phyloP scores from a whole-genome alignment of 2,329 filamentous ascomycete species.

The Exophiala sp. region DNA sequence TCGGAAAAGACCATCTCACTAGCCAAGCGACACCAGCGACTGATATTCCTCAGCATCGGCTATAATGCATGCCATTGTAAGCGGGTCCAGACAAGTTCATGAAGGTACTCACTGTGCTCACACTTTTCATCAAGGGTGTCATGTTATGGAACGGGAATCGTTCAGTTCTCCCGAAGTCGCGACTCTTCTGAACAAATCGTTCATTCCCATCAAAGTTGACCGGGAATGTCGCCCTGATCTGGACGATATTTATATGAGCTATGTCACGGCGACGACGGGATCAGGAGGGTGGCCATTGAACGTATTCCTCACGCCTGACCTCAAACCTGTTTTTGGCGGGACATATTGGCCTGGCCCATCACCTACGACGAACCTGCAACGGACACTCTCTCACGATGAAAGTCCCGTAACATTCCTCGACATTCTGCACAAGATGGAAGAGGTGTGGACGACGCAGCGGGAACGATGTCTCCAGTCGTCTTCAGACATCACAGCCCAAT shows the following conservation, averaged over 20 bases:
- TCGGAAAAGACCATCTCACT: slow-evolving; percentile 68
- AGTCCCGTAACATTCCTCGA: slow-evolving; percentile 73
- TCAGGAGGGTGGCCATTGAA: slow-evolving; percentile 92
- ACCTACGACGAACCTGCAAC: slow-evolving; percentile 47
- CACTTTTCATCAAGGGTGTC: slow-evolving; percentile 56
- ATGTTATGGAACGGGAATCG: slow-evolving; percentile 88
- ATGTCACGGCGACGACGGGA: slow-evolving; percentile 86
- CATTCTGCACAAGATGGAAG: slow-evolving; percentile 70
- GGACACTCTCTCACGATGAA: slow-evolving; percentile 35
- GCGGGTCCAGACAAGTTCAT: slow-evolving; percentile 33
- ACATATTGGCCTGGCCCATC: slow-evolving; percentile 85
- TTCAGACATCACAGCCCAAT: slow-evolving; percentile 69
- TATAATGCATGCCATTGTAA: slow-evolving; percentile 93
- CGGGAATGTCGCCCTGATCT: slow-evolving; percentile 90
- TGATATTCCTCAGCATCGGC: slow-evolving; percentile 90
- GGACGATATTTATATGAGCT: slow-evolving; percentile 97
- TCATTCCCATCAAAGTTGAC: slow-evolving; percentile 89
- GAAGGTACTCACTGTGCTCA: not conserved
- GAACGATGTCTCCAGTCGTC: slow-evolving; percentile 76
- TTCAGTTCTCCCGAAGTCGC: slow-evolving; percentile 81
- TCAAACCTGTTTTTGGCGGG: slow-evolving; percentile 90
- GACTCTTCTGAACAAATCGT: slow-evolving; percentile 72
- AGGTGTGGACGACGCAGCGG: slow-evolving; percentile 76
- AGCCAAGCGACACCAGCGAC: slow-evolving; percentile 73
- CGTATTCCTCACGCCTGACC: slow-evolving; percentile 87